These are phyloP conservation scores for Aspergillus pseudoterreus DNA, from an alignment of 2,329 filamentous ascomycete species.

Conservation along the genomic window DNA sequence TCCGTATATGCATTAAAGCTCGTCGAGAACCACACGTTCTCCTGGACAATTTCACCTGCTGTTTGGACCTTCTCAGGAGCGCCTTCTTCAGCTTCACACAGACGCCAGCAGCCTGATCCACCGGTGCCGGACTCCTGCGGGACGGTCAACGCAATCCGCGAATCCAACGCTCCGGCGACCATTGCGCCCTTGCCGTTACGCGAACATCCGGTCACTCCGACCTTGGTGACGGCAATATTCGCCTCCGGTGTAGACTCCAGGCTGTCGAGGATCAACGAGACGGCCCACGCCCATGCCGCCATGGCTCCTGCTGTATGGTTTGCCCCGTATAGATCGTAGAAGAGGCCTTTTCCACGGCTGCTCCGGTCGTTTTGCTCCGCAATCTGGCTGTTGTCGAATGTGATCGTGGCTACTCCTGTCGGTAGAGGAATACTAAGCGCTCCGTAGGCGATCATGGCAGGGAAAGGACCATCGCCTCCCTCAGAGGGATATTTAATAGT, in stretches of 20 bases:
- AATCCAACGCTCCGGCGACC: constrained; percentile 57
- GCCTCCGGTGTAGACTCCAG: constrained; percentile 48
- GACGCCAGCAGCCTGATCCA: constrained; percentile 60
- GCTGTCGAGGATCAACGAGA: constrained; percentile 58
- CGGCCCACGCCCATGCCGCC: constrained; percentile 63
- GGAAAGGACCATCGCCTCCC: constrained; percentile 47
- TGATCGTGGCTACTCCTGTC: constrained; percentile 53
- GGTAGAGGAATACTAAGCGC: constrained; percentile 55
- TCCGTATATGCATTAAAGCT: constrained; percentile 52
- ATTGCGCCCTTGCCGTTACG: constrained; percentile 63
- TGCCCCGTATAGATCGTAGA: constrained; percentile 58
- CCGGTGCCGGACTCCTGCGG: constrained; percentile 62
- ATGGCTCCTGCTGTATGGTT: constrained; percentile 55
- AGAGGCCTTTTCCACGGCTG: constrained; percentile 55
- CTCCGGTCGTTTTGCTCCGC: constrained; percentile 45
- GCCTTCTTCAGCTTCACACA: constrained; percentile 49
- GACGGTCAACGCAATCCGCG: constrained; percentile 58
- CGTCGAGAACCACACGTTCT: constrained; percentile 62
- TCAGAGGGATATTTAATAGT: constrained; percentile 1
- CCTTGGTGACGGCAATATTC: constrained; percentile 47
- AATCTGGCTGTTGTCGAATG: constrained; percentile 58
- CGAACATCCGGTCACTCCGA: constrained; percentile 62
- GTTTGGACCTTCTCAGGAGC: constrained; percentile 60
- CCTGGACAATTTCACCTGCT: constrained; percentile 54
- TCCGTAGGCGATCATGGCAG: constrained; percentile 57